Evolutionary conservation across 768 basidiomycete species (phyloP), one percentile per base, ranked within the genome.

Genomic region (Clavaria fumosa): DNA sequence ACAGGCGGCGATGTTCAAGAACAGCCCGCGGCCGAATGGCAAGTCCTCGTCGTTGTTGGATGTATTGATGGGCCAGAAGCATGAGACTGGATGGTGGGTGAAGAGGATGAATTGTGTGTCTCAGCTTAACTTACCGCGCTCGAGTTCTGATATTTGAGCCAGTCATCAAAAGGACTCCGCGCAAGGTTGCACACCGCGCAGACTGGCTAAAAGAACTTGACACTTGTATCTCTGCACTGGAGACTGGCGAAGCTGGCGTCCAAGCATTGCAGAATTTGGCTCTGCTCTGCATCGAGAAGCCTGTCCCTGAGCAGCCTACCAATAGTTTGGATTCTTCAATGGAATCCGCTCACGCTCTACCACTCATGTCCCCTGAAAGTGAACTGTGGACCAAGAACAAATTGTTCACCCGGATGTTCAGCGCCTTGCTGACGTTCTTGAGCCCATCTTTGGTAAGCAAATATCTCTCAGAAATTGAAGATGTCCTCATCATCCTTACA

Each of bases 31-130:
- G 24, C 62, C 68, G 37, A 68, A 66, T 44, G 66, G 60, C 19
- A 59, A 56, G 21, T 49, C 67, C 17, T 59, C 72, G n/a, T 69
- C 73, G 12, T 56, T 89, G 49, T 57, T 85, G 47, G 75, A 82
- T 45, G 73, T 76, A 15, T 54, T 83, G 33, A 72, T 77, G 42
- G 75, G 70, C 38, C 64, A 68, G 44, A 75, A 66, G 42, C 72
- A 76, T 47, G 77, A 82, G 48, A 75, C 72, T 15, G 72, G 72
- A 5, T 91, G 88, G 88, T 90, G 88, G 86, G 52, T 74, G 43
- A 84, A 81, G 52, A 66, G 79, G 45, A 75, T 72, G 53, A 61
- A 69, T 28, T 55, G 86, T 90, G 51, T 53, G 74, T 70, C 21
- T 4, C 27, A n/a, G n/a, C n/a, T n/a, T n/a, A n/a, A n/a, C n/a